Conservation (phyloP, 1,139 yeast genomes). For the Kluyveromyces sp. region DNA sequence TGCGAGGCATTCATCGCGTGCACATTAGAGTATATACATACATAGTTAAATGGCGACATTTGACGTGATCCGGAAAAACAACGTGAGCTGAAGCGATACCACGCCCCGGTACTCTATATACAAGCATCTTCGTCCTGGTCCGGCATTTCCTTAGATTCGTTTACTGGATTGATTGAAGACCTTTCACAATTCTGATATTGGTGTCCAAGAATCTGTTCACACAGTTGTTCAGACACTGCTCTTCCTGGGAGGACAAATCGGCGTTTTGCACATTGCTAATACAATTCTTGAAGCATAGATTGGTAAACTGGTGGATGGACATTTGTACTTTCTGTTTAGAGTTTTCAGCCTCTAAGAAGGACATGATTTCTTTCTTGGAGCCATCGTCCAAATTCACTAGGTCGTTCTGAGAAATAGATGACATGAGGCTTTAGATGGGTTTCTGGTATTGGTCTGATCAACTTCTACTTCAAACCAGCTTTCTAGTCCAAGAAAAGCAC, state of each 20-base stretch:
- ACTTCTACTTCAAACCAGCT: no score
- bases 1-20: neutral
- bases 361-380: slow-evolving; percentile 66
- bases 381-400: slow-evolving; percentile 61
- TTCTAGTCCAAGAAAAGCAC: no score
- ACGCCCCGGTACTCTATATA: no score
- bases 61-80: no score
- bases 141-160: no score
- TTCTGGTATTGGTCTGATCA: no score
- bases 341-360: slow-evolving; percentile 75
- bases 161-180: slow-evolving; percentile 31
- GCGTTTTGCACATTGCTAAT: slow-evolving; percentile 49
- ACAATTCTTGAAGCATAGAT: slow-evolving; percentile 86
- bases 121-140: no score
- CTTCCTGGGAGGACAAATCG: slow-evolving; percentile 52
- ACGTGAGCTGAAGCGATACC: no score
- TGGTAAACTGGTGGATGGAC: slow-evolving; percentile 81
- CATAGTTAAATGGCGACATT: slow-evolving; percentile 1
- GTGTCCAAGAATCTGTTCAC: slow-evolving; percentile 82
- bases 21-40: neutral
- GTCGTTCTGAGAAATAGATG: slow-evolving; percentile 52
- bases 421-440: slow-evolving; percentile 40
- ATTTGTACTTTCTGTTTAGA: slow-evolving; percentile 83
- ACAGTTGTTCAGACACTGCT: slow-evolving; percentile 70
- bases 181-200: slow-evolving; percentile 74